Evolutionary conservation across 2,329 filamentous ascomycete species (phyloP).

Genomic region (Ilyonectria destructans): DNA sequence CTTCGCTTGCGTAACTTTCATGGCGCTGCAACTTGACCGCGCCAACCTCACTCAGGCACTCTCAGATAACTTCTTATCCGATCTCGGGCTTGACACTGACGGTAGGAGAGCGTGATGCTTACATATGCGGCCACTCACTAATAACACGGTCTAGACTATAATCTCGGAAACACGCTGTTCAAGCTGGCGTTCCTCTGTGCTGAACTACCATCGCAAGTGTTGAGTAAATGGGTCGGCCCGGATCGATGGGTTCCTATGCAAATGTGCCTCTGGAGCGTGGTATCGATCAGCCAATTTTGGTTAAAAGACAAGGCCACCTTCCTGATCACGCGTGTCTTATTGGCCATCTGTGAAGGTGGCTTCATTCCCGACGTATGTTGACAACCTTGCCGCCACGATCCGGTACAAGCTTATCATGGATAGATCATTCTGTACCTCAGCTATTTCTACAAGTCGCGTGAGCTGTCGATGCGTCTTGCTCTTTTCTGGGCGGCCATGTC

Average conservation of each 20-base stretch:
- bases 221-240: conserved; percentile 71
- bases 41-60: conserved; percentile 65
- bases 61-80: conserved; percentile 64
- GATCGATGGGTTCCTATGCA: conserved; percentile 75
- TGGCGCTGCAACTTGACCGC: conserved; percentile 65
- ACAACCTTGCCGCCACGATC: conserved; percentile 6
- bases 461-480: conserved; percentile 74
- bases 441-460: conserved; percentile 75
- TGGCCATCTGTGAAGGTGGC: conserved; percentile 39
- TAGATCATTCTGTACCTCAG: conserved; percentile 73
- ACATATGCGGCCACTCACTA: background rate
- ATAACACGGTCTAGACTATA: conserved; percentile 49
- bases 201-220: conserved; percentile 72
- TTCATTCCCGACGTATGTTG: conserved; percentile 40
- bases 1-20: conserved; percentile 61
- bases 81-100: conserved; percentile 62
- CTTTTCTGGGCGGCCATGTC: conserved; percentile 74
- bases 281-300: conserved; percentile 57
- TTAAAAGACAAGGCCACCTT: conserved; percentile 35
- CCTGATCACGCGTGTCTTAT: conserved; percentile 30
- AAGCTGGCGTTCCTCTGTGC: conserved; percentile 52
- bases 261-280: conserved; percentile 70
- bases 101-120: conserved; percentile 34
- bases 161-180: conserved; percentile 55
- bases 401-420: conserved; percentile 20